These are phyloP conservation scores for Colletotrichum incanum DNA, from an alignment of 2,329 filamentous ascomycete species.

Conservation along the genomic window DNA sequence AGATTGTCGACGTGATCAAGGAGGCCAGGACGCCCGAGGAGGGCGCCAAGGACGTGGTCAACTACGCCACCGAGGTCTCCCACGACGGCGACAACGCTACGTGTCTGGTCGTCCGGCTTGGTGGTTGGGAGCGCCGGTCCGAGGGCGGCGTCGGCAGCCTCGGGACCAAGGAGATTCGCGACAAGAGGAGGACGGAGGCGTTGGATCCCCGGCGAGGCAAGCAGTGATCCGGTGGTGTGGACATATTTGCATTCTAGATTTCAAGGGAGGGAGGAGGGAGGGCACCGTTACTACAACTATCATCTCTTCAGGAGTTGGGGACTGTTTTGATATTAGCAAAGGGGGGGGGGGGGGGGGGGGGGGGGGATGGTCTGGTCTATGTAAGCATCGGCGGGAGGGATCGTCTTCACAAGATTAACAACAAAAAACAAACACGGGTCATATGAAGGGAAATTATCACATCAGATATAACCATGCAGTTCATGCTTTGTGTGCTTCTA, in stretches of 20 bases:
- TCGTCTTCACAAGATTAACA: not conserved
- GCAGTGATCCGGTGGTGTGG: constrained; percentile 50
- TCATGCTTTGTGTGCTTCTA: constrained; percentile 4
- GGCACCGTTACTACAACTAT: not conserved
- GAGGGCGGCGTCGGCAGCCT: constrained; percentile 92
- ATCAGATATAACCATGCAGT: constrained; percentile 15
- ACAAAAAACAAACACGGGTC: not conserved
- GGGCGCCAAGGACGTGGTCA: constrained; percentile 83
- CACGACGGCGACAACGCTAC: constrained; percentile 78
- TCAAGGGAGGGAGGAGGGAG: not conserved
- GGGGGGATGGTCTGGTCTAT: not conserved
- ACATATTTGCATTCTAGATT: not conserved
- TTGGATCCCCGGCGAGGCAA: constrained; percentile 83
- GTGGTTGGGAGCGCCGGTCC: constrained; percentile 79
- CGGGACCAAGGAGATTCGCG: constrained; percentile 92
- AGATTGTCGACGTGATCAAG: constrained; percentile 96
- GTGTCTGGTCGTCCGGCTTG: constrained; percentile 76
- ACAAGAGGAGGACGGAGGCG: constrained; percentile 86
- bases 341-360: no score
- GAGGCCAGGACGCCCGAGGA: constrained; percentile 93
- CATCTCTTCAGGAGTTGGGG: not conserved
- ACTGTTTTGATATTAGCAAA: not conserved
- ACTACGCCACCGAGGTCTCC: constrained; percentile 90
- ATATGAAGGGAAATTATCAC: not conserved
- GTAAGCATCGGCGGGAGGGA: not conserved